Evolutionary conservation across 208 protist species (phyloP).

Genomic region (Crithidia mellificae): DNA sequence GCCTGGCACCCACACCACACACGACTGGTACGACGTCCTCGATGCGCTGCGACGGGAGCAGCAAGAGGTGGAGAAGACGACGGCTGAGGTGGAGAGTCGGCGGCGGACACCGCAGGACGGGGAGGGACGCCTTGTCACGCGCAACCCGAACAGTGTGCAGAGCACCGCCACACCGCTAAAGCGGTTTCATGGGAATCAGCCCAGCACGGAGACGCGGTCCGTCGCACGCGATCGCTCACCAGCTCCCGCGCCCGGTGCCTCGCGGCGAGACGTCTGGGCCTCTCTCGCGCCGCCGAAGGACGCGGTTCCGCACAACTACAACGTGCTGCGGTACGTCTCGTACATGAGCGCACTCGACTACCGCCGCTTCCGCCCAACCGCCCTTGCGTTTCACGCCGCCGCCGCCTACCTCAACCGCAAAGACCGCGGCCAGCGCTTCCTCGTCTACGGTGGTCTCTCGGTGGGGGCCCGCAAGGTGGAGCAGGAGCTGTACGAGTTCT

Average conservation of each 20-base stretch:
- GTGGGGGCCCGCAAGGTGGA: conserved; percentile 35
- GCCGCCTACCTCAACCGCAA: conserved; percentile 52
- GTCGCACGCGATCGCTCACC: conserved; percentile 8
- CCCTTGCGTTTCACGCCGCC: conserved; percentile 69
- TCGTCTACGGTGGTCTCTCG: conserved; percentile 77
- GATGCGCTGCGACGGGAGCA: conserved; percentile 56
- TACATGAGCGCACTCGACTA: conserved; percentile 47
- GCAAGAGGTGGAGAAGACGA: conserved; percentile 20
- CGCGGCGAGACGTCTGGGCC: conserved; percentile 73
- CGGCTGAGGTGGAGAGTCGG: conserved; percentile 7
- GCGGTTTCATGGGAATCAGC: conserved; percentile 19
- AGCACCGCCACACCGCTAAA: conserved; percentile 40
- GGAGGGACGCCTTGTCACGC: conserved; percentile 26
- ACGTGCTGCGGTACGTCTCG: conserved; percentile 59
- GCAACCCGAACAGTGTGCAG: conserved; percentile 1
- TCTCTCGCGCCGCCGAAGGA: conserved; percentile 49
- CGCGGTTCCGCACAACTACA: conserved; percentile 51
- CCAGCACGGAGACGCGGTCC: conserved; percentile 14
- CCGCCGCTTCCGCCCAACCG: conserved; percentile 68
- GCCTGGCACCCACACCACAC: conserved; percentile 30
- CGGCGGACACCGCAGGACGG: conserved; percentile 7
- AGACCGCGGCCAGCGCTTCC: conserved; percentile 73
- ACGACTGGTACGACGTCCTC: conserved; percentile 66
- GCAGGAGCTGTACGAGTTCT: conserved; percentile 88
- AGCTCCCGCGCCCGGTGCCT: conserved; percentile 13